phyloP scores from a whole-genome alignment of 2,329 filamentous ascomycete species.

The Botrytis pseudocinerea region DNA sequence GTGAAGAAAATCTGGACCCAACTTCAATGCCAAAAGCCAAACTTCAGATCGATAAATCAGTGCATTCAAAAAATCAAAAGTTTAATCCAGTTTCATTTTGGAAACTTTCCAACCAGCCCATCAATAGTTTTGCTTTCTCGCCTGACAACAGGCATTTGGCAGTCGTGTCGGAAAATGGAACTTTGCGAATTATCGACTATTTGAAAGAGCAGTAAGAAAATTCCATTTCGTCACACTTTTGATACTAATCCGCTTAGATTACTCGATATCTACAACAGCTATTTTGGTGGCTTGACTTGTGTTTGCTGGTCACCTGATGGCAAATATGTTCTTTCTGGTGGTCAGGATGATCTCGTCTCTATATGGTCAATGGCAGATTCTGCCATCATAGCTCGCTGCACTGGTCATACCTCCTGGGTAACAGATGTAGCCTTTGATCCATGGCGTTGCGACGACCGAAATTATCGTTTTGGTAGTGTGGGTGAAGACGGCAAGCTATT shows the following conservation, averaged over 20 bases:
- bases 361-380: conserved; percentile 91
- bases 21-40: conserved; percentile 42
- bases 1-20: conserved; percentile 38
- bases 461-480: conserved; percentile 93
- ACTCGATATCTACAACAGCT: conserved; percentile 83
- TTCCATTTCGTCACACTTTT: neutral
- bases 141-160: conserved; percentile 86
- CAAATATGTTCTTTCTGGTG: conserved; percentile 91
- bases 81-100: conserved; percentile 88
- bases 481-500: conserved; percentile 89
- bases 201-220: conserved; percentile 77
- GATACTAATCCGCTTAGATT: conserved; percentile 54
- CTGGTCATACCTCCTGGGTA: conserved; percentile 95
- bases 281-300: conserved; percentile 90
- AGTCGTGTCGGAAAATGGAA: conserved; percentile 88
- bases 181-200: conserved; percentile 87
- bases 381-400: conserved; percentile 84
- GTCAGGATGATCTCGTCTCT: conserved; percentile 92
- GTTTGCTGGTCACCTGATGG: conserved; percentile 98
- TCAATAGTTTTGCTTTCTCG: conserved; percentile 90
- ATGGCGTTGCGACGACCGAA: conserved; percentile 94
- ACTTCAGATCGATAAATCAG: conserved; percentile 82
- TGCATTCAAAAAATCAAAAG: conserved; percentile 92
- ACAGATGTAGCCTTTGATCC: conserved; percentile 92
- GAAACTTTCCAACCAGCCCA: conserved; percentile 87